Evolutionary conservation across 75 land plant genomes (phyloP).

Genomic region (Selaginella moellendorffii): DNA sequence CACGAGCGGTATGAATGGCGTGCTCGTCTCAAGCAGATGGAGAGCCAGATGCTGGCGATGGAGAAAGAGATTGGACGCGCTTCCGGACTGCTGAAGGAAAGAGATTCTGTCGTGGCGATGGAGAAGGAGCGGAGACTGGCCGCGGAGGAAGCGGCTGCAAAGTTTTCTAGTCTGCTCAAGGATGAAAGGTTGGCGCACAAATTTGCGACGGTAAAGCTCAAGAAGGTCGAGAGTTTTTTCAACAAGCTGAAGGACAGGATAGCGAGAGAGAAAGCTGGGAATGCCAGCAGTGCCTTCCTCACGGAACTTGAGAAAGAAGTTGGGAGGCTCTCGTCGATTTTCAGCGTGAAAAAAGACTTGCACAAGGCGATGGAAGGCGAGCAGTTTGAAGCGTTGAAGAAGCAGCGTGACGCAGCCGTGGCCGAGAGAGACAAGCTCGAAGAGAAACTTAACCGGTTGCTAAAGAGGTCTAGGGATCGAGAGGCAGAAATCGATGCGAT

Average conservation of each 20-base stretch:
- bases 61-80: constrained; percentile 18
- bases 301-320: constrained; percentile 16
- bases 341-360: neutral
- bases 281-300: neutral
- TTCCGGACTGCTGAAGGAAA: constrained; percentile 13
- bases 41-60: constrained; percentile 15
- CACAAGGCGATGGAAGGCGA: constrained; percentile 12
- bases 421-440: constrained; percentile 25
- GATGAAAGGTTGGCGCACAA: constrained; percentile 17
- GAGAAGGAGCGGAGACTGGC: constrained; percentile 20
- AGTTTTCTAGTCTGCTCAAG: constrained; percentile 14
- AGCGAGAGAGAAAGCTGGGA: neutral
- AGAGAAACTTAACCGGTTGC: constrained; percentile 19
- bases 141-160: constrained; percentile 13
- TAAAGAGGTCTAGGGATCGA: constrained; percentile 15
- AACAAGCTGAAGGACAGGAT: constrained; percentile 7
- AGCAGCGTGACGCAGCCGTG: constrained; percentile 16
- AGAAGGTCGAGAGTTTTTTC: constrained; percentile 11
- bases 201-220: constrained; percentile 12
- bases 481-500: constrained; percentile 19
- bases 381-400: constrained; percentile 13
- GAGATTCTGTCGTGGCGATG: constrained; percentile 10
- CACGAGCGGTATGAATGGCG: constrained; percentile 15
- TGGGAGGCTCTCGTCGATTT: constrained; percentile 8
- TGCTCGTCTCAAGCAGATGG: constrained; percentile 12